A percentile compares a stretch with the other conserved stretches of the same genome.
phyloP scores from a whole-genome alignment of 768 basidiomycete species.

The Leucogyrophana mollusca region DNA sequence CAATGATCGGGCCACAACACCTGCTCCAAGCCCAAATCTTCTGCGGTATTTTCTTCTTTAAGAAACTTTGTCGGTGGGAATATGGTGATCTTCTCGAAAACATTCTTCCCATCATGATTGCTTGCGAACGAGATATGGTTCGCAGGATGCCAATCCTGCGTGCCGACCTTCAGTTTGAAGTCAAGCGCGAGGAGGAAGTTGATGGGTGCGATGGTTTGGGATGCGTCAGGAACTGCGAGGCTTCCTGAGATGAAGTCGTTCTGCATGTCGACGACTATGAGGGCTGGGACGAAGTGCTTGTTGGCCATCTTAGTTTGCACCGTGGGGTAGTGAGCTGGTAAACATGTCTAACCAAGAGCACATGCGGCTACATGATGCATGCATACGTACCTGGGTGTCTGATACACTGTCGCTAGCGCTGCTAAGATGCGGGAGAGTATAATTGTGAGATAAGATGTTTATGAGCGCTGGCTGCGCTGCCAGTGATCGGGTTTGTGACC shows the following conservation, averaged over 20 bases:
- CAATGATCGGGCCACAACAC: conserved; percentile 85
- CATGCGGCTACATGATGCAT: too few species aligned
- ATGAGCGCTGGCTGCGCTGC: too few species aligned
- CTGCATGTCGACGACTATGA: conserved; percentile 79
- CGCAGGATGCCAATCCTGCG: conserved; percentile 58
- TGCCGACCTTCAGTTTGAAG: conserved; percentile 50
- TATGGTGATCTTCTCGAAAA: conserved; percentile 41
- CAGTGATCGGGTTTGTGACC: too few species aligned
- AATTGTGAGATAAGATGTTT: too few species aligned
- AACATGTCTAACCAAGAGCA: too few species aligned
- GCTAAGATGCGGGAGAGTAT: too few species aligned
- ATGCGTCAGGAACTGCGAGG: conserved; percentile 66
- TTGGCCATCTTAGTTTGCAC: neutral
- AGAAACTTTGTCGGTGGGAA: conserved; percentile 29
- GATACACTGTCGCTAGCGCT: too few species aligned
- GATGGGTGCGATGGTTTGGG: conserved; percentile 54
- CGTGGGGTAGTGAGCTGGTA: too few species aligned
- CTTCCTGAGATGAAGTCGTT: conserved; percentile 79
- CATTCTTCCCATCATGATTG: conserved; percentile 38
- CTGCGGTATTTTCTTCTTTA: conserved; percentile 25
- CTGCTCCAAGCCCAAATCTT: conserved; percentile 38
- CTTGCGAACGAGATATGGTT: conserved; percentile 74
- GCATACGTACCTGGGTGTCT: too few species aligned
- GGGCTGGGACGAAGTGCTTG: conserved; percentile 40
- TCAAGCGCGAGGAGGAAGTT: conserved; percentile 57